Base-by-base conservation (phyloP, 2,329 filamentous ascomycete genomes). In the Didymella segeticola region DNA sequence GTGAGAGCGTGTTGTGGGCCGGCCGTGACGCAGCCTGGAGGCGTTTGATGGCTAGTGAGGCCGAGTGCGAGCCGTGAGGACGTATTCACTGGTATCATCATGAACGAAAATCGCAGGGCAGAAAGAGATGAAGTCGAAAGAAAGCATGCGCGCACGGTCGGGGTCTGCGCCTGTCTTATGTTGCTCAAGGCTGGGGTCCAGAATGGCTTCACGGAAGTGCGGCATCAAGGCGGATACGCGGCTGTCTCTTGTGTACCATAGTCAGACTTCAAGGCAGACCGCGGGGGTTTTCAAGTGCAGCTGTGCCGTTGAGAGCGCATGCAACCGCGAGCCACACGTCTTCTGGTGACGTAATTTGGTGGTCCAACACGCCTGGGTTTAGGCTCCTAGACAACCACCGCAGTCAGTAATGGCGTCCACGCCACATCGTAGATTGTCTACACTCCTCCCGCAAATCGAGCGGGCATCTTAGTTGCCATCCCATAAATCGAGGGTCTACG, bases 191-290 rank as follows among this genome's bases (percentile, higher is more conserved):
- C n/a, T 36, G 25, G 30, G 30, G 49, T 41, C 42, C 15, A 47
- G 23, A 47, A 36, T 41, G 43, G 10, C 12, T 10, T 38, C 17
- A 45, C 45, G 51, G 51, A 42, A 45, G 23, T 34, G 14, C 51
- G 51, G 51, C 51, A 54, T 22, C 20, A 17, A 39, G 9, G 37
- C 37, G 51, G 51, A 22, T 48, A 43, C 31, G 17, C 51, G 51
- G 51, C 38, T 48, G 17, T 43, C 27, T 43, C 2, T 14, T 39
- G 22, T 20, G 15, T 26, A 36, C 43, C 29, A 42, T 15, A 42
- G 1, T 31, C 26, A 38, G 27, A 26, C 12, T 27, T 38, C 37
- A 22, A 45, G 26, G 43, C 42, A 43, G 38, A 43, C 27, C 19
- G 15, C 26, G 22, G 27, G 39, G 31, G 22, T 17, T 14, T 23